Conservation (phyloP, 1,139 yeast genomes). For the Geotrichum bryndzae region DNA sequence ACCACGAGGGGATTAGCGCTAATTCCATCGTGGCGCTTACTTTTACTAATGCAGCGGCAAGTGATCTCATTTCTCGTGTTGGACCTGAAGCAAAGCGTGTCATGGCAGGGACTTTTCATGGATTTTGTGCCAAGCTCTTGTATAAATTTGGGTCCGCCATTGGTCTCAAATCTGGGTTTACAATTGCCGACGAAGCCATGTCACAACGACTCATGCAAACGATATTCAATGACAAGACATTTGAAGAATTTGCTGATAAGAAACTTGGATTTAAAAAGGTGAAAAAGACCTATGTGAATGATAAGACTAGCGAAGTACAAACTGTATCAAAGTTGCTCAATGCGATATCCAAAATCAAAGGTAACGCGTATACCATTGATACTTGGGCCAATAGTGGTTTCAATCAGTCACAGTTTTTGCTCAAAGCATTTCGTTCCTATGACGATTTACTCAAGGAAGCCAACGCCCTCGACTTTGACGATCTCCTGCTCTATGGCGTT, state of each 20-base stretch:
- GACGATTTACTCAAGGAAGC: slow-evolving; percentile 1
- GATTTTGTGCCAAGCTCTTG: slow-evolving; percentile 62
- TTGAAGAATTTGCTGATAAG: neutral
- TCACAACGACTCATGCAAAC: slow-evolving; percentile 43
- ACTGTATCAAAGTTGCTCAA: neutral
- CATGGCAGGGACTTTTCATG: slow-evolving; percentile 80
- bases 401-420: neutral
- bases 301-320: neutral
- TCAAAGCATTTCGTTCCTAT: slow-evolving; percentile 5
- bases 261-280: neutral
- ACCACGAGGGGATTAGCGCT: slow-evolving; percentile 46
- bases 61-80: slow-evolving; percentile 68
- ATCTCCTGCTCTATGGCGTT: slow-evolving; percentile 56
- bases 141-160: slow-evolving; percentile 49
- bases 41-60: slow-evolving; percentile 85
- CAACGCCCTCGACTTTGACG: slow-evolving; percentile 45
- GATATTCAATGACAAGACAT: neutral
- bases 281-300: neutral
- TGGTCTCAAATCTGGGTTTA: slow-evolving; percentile 37
- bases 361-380: slow-evolving; percentile 2
- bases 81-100: slow-evolving; percentile 38
- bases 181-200: slow-evolving; percentile 64
- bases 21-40: slow-evolving; percentile 72
- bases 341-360: slow-evolving; percentile 2
- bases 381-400: slow-evolving; percentile 6